Evolutionary conservation across 148 eudicot species (phyloP).

Genomic region (Rhododendron simsii): DNA sequence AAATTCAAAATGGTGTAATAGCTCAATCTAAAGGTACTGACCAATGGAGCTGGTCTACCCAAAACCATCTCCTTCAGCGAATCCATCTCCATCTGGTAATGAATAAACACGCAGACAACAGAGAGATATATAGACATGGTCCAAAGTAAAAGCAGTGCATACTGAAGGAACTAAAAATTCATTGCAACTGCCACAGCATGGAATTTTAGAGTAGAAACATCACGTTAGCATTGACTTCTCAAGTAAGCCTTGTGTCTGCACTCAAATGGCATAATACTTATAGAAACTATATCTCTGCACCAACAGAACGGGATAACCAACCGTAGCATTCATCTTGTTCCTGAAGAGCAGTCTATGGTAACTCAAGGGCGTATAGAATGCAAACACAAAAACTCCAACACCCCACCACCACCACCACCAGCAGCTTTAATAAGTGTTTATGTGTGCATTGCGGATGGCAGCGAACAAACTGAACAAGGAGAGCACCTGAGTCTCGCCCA

Average conservation of each 20-base stretch:
- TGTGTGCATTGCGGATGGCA: neutral
- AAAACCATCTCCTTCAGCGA: slow-evolving; percentile 80
- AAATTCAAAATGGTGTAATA: slow-evolving; percentile 93
- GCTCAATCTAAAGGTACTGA: slow-evolving; percentile 95
- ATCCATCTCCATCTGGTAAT: slow-evolving; percentile 85
- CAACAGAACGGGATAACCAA: neutral
- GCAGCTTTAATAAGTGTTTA: neutral
- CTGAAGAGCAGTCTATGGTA: too few relatives aligned
- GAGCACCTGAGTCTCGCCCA: neutral
- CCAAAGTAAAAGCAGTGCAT: neutral
- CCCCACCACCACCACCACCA: too few relatives aligned
- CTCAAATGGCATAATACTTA: neutral
- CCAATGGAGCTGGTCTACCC: slow-evolving; percentile 94
- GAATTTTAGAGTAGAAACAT: neutral
- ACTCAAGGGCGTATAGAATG: too few relatives aligned
- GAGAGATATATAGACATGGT: neutral
- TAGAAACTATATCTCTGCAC: neutral
- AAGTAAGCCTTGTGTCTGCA: neutral
- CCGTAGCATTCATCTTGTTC: neutral
- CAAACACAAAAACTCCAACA: too few relatives aligned
- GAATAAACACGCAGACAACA: neutral
- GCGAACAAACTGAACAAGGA: neutral
- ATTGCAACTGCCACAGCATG: neutral
- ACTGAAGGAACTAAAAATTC: neutral
- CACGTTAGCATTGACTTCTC: neutral